A percentile compares a stretch with the other conserved stretches of the same genome.
phyloP scores from a whole-genome alignment of 169 alveolate genomes.

The Plasmodium ovale region DNA sequence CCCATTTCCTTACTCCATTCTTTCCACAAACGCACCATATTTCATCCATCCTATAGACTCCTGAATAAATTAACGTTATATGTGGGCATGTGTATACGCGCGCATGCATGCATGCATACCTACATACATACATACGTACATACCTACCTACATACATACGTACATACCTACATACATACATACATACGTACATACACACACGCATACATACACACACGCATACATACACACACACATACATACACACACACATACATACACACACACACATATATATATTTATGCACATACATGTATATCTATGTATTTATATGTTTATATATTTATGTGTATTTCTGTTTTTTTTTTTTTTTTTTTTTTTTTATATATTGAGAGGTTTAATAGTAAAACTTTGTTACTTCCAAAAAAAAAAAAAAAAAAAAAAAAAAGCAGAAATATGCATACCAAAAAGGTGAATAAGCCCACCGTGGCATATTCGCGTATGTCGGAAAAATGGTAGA shows the following conservation, averaged over 20 bases:
- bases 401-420: too few relatives aligned
- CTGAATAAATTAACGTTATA: too few relatives aligned
- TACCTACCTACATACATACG: background rate
- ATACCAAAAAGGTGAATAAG: background rate
- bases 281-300: background rate
- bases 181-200: background rate
- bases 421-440: background rate
- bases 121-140: too few relatives aligned
- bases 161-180: background rate
- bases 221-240: background rate
- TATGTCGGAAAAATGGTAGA: background rate
- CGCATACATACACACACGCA: background rate
- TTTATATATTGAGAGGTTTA: background rate
- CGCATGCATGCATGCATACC: too few relatives aligned
- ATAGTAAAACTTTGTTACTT: background rate
- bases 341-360: background rate
- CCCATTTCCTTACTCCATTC: too few relatives aligned
- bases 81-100: too few relatives aligned
- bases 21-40: too few relatives aligned
- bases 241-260: background rate
- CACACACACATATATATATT: background rate
- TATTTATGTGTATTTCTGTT: background rate
- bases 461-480: background rate
- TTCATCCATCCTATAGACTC: too few relatives aligned
- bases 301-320: background rate